Evolutionary conservation across 768 basidiomycete species (phyloP), one percentile per base, ranked within the genome.

Genomic region (Dioszegia crocea): DNA sequence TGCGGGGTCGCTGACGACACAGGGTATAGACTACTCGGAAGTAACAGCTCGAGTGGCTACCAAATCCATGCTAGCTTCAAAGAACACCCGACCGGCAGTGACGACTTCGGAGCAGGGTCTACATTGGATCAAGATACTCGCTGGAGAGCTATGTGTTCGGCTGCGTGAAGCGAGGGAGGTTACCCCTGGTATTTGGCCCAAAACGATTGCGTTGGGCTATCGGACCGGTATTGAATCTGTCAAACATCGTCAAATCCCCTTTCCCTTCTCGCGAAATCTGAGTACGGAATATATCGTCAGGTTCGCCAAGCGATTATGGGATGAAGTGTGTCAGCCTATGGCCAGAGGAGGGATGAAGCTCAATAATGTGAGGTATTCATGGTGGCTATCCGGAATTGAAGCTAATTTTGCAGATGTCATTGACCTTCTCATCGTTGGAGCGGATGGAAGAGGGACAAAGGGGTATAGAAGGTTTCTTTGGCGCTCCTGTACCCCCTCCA

Each of bases 61-160:
- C 45, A 61, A 61, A 33, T 60, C 58, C 19, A 57, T 61, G 64
- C 43, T 62, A 9, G 55, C 66, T 0, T 87, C 91, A n/a, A 99
- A 99, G 76, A 98, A 97, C 70, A 82, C 97, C 23, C 85, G 87
- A 0, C 84, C 85, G 31, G 83, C 88, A 0, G 84, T 97, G 23
- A 87, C 82, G 5, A 86, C 84, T 40, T 78, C 83, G 14, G 80
- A 84, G 2, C 86, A 92, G 59, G 93, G 91, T 0, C 81, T 84
- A 44, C 89, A 91, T 56, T 98, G 96, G 96, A 84, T 99, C 45
- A 82, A 87, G 10, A 87, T 98, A 10, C 83, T 98, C 26, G 87
- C 91, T 31, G 89, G 91, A 14, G 96, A 99, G 68, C 81, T 99
- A 19, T 85, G 88, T 5, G 80, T 93, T 9, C 82, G 96, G 47